Evolutionary conservation across 2,329 filamentous ascomycete genomes (phyloP).

Genomic region (Hymenotorrendiella dingleyae): DNA sequence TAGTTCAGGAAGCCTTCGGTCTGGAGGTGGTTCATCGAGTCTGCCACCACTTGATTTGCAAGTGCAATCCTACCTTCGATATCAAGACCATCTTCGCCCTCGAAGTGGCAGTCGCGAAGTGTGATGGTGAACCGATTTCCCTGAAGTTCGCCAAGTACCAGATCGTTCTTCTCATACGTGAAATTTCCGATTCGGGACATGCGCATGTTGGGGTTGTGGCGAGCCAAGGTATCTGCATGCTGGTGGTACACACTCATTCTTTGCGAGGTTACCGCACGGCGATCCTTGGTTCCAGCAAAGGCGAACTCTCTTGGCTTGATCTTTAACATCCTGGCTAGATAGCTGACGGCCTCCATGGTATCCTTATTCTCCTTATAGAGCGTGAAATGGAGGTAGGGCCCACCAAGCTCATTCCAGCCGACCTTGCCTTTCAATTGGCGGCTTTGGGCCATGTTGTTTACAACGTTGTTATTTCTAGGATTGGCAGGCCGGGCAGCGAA

Average conservation of each 20-base stretch:
- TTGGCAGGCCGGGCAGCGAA: conserved; percentile 36
- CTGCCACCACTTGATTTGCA: conserved; percentile 44
- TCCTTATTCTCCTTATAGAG: conserved; percentile 75
- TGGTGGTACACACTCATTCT: conserved; percentile 56
- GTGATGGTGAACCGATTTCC: conserved; percentile 95
- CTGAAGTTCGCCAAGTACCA: conserved; percentile 75
- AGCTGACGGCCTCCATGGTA: conserved; percentile 66
- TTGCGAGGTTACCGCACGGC: conserved; percentile 63
- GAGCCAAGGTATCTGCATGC: conserved; percentile 56
- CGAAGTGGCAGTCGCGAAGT: conserved; percentile 73
- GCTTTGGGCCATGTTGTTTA: conserved; percentile 13
- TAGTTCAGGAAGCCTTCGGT: conserved; percentile 91
- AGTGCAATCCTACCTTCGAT: conserved; percentile 42
- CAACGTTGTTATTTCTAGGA: conserved; percentile 7
- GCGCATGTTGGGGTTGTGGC: conserved; percentile 54
- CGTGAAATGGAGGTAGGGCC: conserved; percentile 67
- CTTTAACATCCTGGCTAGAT: conserved; percentile 52
- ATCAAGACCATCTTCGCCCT: conserved; percentile 36
- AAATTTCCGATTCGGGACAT: conserved; percentile 73
- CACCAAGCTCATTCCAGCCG: conserved; percentile 60
- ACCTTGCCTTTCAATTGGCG: conserved; percentile 35
- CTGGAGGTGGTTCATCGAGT: conserved; percentile 61
- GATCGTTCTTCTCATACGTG: conserved; percentile 61
- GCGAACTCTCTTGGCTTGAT: conserved; percentile 54
- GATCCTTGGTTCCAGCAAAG: conserved; percentile 69